Evolutionary conservation across 495 filamentous ascomycete species (phyloP), one percentile per base, ranked within the genome.

Genomic region (Penicillium parvum): DNA sequence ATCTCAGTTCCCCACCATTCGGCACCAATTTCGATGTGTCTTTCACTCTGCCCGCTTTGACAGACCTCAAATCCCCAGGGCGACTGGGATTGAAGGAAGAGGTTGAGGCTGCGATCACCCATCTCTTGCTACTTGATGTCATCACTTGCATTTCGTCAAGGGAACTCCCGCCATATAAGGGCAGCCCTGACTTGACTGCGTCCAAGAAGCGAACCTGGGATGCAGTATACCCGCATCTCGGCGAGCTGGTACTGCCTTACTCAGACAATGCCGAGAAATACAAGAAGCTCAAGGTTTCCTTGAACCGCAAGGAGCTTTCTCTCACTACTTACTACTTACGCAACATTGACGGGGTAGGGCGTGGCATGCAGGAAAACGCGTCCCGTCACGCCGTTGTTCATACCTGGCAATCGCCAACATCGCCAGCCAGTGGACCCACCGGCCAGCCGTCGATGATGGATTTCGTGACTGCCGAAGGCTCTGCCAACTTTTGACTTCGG

Each of bases 1-100:
- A 57, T 27, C 49, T 75, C 19, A 60, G 58, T 12, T 34, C 52
- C 1, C 69, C 74, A 7, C 63, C 62, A 1, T 61, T 68, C 18
- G 71, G 76, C 22, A 76, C 74, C 4, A 60, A 66, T 38, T 78
- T 68, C 39, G 63, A 69, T 14, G 46, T 81, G 25, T 68, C 64
- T 3, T 62, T 72, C 37, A 46, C 57, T 29, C 36, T 69, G 32
- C 63, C 69, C 0, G 42, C 58, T 1, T 54, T 58, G 27, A 52
- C 61, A 2, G 61, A 66, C 25, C 48, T 64, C 21, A 64, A 67
- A 39, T 64, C 69, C 0, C 69, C 67, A 0, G 61, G 54, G 11
- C 61, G 53, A 7, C 51, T 73, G 21, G 58, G 52, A 1, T 38
- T 69, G 12, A 64, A 51, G 30, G 57, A 63, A 3, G 70, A 73